Evolutionary conservation across 495 filamentous ascomycete species (phyloP).

Genomic region (Lepidopterella palustris): DNA sequence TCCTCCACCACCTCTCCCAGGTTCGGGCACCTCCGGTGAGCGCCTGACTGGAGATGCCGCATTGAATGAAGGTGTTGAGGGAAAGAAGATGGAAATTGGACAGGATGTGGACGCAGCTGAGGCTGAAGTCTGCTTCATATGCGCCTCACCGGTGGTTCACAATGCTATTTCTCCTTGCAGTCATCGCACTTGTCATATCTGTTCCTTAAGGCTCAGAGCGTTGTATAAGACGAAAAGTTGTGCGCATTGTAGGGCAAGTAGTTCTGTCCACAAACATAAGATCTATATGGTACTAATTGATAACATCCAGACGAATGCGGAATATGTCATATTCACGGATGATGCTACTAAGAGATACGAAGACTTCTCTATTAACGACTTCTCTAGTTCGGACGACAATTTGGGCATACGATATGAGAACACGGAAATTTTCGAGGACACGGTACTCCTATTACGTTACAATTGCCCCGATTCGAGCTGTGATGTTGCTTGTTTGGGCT

Average conservation of each 20-base stretch:
- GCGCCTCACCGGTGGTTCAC: conserved; percentile 78
- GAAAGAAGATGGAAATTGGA: conserved; percentile 18
- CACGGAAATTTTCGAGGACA: conserved; percentile 81
- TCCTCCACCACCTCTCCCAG: conserved; percentile 31
- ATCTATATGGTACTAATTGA: neutral
- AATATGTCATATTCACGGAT: conserved; percentile 87
- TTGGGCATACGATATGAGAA: conserved; percentile 87
- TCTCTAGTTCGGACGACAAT: conserved; percentile 67
- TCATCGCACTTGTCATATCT: conserved; percentile 93
- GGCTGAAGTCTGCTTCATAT: conserved; percentile 88
- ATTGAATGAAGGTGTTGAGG: neutral
- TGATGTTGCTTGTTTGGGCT: conserved; percentile 83
- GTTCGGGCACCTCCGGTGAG: conserved; percentile 39
- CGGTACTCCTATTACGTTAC: conserved; percentile 77
- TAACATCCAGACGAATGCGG: conserved; percentile 58
- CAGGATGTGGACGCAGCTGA: conserved; percentile 27
- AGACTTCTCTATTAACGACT: conserved; percentile 67
- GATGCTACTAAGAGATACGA: conserved; percentile 71
- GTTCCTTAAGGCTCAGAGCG: conserved; percentile 77
- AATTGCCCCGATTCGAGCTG: conserved; percentile 86
- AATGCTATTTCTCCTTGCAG: conserved; percentile 86
- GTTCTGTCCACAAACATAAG: neutral
- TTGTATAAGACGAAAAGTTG: conserved; percentile 94
- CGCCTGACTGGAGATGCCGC: conserved; percentile 41
- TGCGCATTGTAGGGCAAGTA: conserved; percentile 80